These are phyloP conservation scores for Typha latifolia DNA, from an alignment of 176 grass and related monocot genomes.

Conservation along the genomic window DNA sequence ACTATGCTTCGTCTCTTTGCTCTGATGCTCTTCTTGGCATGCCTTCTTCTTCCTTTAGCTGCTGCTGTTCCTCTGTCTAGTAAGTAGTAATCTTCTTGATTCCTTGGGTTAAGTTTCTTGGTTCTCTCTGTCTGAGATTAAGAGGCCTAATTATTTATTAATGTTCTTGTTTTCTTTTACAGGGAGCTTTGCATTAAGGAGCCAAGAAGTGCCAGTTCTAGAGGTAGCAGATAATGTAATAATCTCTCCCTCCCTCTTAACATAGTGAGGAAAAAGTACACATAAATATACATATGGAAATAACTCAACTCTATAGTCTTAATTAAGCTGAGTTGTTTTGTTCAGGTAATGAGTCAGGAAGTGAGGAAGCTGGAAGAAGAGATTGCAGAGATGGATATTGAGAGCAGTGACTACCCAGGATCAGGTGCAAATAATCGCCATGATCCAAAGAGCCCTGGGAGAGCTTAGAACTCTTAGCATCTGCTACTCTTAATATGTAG, in stretches of 20 bases:
- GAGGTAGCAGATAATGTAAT: neutral
- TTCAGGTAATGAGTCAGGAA: neutral
- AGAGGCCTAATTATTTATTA: no score
- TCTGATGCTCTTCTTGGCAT: neutral
- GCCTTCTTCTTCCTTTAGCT: neutral
- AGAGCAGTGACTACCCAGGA: conserved; percentile 5
- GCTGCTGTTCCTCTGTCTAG: neutral
- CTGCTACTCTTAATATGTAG: neutral
- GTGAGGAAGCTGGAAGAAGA: neutral
- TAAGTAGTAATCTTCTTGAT: neutral
- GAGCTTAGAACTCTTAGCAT: neutral
- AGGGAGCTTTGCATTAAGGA: neutral
- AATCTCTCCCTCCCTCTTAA: neutral
- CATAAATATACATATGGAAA: no score
- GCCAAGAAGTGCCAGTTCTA: neutral
- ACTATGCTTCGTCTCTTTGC: neutral
- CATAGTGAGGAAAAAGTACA: no score
- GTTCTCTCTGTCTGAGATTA: neutral
- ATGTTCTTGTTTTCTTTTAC: neutral
- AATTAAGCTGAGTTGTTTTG: no score
- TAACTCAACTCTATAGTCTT: no score
- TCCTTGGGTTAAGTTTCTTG: neutral
- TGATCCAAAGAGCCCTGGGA: conserved; percentile 5
- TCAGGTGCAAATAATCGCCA: conserved; percentile 8
- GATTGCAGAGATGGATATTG: neutral